Evolutionary conservation across 2,329 filamentous ascomycete species (phyloP).

Genomic region (Fusarium sulawesiense): DNA sequence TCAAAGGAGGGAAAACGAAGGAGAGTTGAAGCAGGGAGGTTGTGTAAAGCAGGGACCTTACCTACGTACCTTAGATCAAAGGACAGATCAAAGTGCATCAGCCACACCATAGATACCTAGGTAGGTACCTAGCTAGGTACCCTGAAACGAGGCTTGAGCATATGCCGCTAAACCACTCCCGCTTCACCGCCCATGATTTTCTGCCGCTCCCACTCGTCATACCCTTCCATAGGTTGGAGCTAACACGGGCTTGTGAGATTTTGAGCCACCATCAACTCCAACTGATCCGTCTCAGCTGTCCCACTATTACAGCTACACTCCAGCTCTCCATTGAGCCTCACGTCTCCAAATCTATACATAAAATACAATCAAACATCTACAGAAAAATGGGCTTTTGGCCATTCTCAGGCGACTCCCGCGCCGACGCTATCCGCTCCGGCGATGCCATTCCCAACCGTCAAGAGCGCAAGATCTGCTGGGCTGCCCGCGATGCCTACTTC

Average conservation of each 20-base stretch:
- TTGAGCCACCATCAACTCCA: constrained; percentile 23
- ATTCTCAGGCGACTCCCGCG: constrained; percentile 61
- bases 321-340: constrained; percentile 13
- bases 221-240: constrained; percentile 2
- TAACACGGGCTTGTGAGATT: constrained; percentile 28
- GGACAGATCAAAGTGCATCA: constrained; percentile 31
- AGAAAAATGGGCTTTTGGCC: constrained; percentile 60
- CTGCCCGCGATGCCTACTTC: constrained; percentile 89
- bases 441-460: constrained; percentile 83
- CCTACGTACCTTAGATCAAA: constrained; percentile 10
- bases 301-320: constrained; percentile 16
- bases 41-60: background rate
- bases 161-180: background rate
- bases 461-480: constrained; percentile 88
- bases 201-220: constrained; percentile 38
- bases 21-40: constrained; percentile 15
- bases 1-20: constrained; percentile 17
- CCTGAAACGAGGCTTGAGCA: constrained; percentile 20
- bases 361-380: background rate
- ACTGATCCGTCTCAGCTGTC: background rate
- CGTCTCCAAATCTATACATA: background rate
- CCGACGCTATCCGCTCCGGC: constrained; percentile 66
- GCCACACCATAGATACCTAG: constrained; percentile 10
- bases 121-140: constrained; percentile 1
- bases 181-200: constrained; percentile 29